Evolutionary conservation across 257 asterid species (phyloP).

Genomic region (Parsonsia alboflavescens): DNA sequence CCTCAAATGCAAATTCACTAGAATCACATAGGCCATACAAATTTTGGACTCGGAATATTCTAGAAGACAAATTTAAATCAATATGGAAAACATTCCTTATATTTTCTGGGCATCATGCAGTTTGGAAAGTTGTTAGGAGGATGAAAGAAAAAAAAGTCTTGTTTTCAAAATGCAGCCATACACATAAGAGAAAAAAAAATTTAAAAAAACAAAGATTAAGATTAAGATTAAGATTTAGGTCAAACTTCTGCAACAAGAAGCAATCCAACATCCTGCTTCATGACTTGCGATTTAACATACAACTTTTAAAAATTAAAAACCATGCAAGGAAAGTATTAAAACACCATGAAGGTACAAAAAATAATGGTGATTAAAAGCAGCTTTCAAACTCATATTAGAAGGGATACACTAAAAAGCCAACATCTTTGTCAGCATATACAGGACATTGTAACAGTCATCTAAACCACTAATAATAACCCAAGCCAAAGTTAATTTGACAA

Average conservation of each 20-base stretch:
- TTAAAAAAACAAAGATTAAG: no score
- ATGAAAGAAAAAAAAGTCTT: neutral
- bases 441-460: neutral
- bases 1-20: neutral
- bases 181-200: neutral
- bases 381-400: neutral
- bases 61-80: neutral
- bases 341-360: neutral
- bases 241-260: neutral
- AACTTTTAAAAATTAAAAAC: no score
- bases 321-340: neutral
- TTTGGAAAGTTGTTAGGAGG: neutral
- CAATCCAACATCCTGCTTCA: neutral
- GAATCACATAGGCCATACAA: neutral
- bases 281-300: no score
- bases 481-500: neutral
- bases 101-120: neutral
- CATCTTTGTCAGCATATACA: neutral
- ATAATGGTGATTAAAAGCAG: neutral
- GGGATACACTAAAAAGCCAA: neutral
- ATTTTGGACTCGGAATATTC: neutral
- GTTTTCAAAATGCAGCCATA: neutral
- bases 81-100: neutral
- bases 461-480: neutral
- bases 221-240: neutral